These are phyloP conservation scores for Talaromyces stipitatus DNA, from an alignment of 495 filamentous ascomycete genomes.

Conservation along the genomic window DNA sequence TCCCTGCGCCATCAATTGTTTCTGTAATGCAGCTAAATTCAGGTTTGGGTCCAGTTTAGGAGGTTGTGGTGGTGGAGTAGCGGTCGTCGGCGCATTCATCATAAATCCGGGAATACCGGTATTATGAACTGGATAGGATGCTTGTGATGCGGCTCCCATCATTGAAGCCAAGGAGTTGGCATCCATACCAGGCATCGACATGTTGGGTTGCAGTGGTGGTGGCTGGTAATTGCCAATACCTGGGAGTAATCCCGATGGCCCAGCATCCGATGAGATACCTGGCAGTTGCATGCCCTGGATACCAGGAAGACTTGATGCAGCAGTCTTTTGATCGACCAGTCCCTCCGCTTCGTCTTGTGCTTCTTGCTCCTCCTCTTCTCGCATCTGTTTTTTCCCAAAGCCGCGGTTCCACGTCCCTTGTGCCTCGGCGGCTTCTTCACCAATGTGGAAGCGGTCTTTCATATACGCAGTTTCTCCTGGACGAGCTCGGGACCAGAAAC, in stretches of 20 bases:
- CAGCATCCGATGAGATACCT: conserved; percentile 17
- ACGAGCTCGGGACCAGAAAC: conserved; percentile 87
- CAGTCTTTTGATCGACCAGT: conserved; percentile 85
- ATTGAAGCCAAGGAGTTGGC: conserved; percentile 40
- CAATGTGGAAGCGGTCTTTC: conserved; percentile 90
- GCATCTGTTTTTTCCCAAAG: conserved; percentile 68
- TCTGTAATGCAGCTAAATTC: conserved; percentile 62
- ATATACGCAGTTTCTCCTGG: conserved; percentile 78
- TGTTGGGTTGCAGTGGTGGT: conserved; percentile 42
- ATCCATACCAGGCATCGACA: conserved; percentile 49
- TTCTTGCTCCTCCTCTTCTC: conserved; percentile 89
- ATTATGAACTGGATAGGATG: conserved; percentile 18
- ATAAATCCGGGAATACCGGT: conserved; percentile 30
- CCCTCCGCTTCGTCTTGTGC: conserved; percentile 88
- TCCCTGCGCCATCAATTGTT: conserved; percentile 34
- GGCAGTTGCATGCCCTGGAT: conserved; percentile 33
- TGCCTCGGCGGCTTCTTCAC: conserved; percentile 84
- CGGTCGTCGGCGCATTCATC: conserved; percentile 40
- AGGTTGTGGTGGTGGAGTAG: conserved; percentile 36
- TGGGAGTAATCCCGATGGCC: conserved; percentile 33
- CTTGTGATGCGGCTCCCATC: conserved; percentile 28
- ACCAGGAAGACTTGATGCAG: conserved; percentile 42
- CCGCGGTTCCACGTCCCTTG: conserved; percentile 86
- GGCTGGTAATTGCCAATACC: conserved; percentile 41
- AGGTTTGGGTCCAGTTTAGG: conserved; percentile 50